Conservation (phyloP, 371 early-diverging fungal genomes). For the Mortierella sp. region DNA sequence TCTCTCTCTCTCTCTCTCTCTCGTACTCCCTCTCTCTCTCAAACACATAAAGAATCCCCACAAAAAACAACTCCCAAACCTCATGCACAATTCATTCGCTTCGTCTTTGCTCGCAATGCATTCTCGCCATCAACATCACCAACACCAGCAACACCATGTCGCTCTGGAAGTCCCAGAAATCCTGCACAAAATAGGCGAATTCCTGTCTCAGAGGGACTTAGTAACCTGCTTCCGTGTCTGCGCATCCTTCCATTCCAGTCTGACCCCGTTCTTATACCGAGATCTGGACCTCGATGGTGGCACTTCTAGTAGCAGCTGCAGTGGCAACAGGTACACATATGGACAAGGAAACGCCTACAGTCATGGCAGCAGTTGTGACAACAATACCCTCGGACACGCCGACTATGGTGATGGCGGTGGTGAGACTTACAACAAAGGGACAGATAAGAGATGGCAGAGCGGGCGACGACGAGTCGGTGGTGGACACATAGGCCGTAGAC, state of each 20-base stretch:
- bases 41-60: not conserved
- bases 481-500: not conserved
- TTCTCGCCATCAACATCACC: not conserved
- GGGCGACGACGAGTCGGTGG: not conserved
- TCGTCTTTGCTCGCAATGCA: not conserved
- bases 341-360: not conserved
- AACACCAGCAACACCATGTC: not conserved
- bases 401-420: not conserved
- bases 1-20: not conserved
- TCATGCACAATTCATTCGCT: too few species aligned
- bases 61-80: not conserved
- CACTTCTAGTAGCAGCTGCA: not conserved
- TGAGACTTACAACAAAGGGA: not conserved
- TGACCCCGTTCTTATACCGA: not conserved
- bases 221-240: not conserved
- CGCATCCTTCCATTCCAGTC: constrained; percentile 1
- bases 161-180: not conserved
- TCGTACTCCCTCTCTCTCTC: not conserved
- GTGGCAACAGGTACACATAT: not conserved
- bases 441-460: not conserved
- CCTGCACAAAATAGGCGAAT: not conserved
- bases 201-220: not conserved
- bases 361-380: not conserved
- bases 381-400: not conserved
- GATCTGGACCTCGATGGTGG: not conserved